These are phyloP conservation scores for Boletellus sp. DNA, from an alignment of 1,284 basidiomycete genomes.

Conservation along the genomic window DNA sequence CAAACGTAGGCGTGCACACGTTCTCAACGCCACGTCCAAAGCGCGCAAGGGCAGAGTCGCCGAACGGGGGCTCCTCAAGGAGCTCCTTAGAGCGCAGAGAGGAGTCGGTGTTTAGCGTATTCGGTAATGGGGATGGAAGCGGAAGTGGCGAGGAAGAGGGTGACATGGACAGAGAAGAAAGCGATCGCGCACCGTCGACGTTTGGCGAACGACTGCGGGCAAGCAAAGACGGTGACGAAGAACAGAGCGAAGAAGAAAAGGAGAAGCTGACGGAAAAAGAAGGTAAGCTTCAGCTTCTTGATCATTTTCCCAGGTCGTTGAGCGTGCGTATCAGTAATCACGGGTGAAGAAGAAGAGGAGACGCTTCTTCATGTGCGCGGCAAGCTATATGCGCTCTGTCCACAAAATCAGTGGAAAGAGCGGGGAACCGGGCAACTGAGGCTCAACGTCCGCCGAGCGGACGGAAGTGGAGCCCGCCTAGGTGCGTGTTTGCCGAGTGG, in stretches of 20 bases:
- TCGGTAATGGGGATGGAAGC: constrained; percentile 29
- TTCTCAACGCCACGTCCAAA: constrained; percentile 49
- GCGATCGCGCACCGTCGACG: constrained; percentile 33
- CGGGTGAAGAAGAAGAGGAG: constrained; percentile 91
- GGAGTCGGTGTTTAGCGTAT: constrained; percentile 4
- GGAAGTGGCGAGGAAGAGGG: constrained; percentile 37
- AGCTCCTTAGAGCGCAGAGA: constrained; percentile 42
- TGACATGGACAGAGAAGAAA: constrained; percentile 37
- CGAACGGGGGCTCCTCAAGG: constrained; percentile 39
- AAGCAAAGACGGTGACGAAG: constrained; percentile 52
- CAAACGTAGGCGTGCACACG: constrained; percentile 43
- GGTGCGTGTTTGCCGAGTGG: constrained; percentile 42
- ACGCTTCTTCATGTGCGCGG: constrained; percentile 82
- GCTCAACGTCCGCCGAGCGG: constrained; percentile 71
- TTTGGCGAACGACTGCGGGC: constrained; percentile 67
- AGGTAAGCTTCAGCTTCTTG: constrained; percentile 41
- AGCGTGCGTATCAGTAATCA: constrained; percentile 54
- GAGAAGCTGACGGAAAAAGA: constrained; percentile 56
- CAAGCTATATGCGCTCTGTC: constrained; percentile 76
- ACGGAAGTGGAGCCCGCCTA: constrained; percentile 72
- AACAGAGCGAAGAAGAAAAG: constrained; percentile 46
- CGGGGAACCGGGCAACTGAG: constrained; percentile 81
- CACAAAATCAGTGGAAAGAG: constrained; percentile 78
- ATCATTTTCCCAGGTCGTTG: not conserved
- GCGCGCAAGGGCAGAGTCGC: constrained; percentile 50